Conservation (phyloP, 768 basidiomycete genomes). For the Trametes elegans region DNA sequence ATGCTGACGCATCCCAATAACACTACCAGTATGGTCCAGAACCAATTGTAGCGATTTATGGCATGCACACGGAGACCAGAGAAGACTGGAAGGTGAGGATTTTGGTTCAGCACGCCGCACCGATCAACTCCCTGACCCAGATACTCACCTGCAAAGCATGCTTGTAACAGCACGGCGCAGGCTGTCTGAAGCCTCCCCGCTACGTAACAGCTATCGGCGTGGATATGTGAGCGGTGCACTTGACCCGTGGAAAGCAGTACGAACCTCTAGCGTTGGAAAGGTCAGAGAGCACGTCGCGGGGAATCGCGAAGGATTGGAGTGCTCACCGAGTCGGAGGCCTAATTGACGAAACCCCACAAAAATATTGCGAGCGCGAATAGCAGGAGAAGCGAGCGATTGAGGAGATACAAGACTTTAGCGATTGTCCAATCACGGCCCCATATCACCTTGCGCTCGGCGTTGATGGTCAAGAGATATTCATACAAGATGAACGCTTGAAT, state of each 20-base stretch:
- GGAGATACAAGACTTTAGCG: slow-evolving; percentile 6
- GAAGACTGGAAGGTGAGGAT: not conserved
- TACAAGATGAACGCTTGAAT: slow-evolving; percentile 6
- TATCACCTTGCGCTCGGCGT: slow-evolving; percentile 9
- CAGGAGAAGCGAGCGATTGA: slow-evolving; percentile 13
- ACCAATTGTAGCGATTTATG: slow-evolving; percentile 8
- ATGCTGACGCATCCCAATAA: not conserved
- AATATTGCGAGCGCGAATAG: not conserved
- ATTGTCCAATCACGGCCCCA: slow-evolving; percentile 15
- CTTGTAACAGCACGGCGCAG: not conserved
- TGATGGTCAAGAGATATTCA: slow-evolving; percentile 16
- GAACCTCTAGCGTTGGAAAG: no score
- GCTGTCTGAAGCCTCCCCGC: not conserved
- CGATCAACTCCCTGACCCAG: not conserved
- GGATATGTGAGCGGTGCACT: not conserved
- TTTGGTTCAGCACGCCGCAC: not conserved
- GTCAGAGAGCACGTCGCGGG: no score
- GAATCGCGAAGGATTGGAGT: no score
- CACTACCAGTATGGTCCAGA: slow-evolving; percentile 1
- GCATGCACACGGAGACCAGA: slow-evolving; percentile 8
- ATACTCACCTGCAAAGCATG: not conserved
- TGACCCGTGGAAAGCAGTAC: not conserved
- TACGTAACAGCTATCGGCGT: not conserved
- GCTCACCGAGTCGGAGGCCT: not conserved
- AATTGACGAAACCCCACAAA: not conserved